Evolutionary conservation across 768 basidiomycete species (phyloP), one percentile per base, ranked within the genome.

Genomic region (Mycena galopus): DNA sequence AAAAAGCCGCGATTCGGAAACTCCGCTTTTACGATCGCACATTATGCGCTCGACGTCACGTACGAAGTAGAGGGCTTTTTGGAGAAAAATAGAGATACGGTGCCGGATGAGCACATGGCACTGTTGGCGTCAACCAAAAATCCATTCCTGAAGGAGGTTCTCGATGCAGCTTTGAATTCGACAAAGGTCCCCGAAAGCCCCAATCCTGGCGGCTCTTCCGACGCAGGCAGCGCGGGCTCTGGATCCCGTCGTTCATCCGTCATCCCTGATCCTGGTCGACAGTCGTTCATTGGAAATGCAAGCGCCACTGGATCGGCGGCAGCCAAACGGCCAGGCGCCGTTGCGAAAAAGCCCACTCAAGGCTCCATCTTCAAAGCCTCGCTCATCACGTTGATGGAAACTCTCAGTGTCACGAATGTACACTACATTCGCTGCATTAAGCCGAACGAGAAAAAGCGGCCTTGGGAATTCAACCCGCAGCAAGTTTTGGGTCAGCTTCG

Each of bases 381-480:
- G 0, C 84, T 99, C 63, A 93, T 94, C 80, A 93, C 91, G 58
- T 86, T 99, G 53, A 99, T 99, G 97, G 96, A 98, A 42, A 99
- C 98, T 0, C 92, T 99, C 75, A 93, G 95, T 77, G 93, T 95
- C 70, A 99, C 98, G 16, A 98, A 99, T 78, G 98, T 98, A 0
- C 98, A 99, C 79, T 99, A 99, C 79, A 99, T 99, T 79, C 92
- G 98, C 57, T 99, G 98, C 82, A 99, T 99, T 86, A 99, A 99
- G 82, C 98, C 98, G 3, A 99, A 99, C 80, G 98, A 99, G 79
- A 88, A 89, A 74, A 99, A 99, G 85, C 91, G 88, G 64, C 96
- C 98, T 42, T 99, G 98, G 98, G 96, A 96, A 79, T 97, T 98
- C 78, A 91, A 93, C 32, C 95, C 97, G 35, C 95, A 97, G 77